Base-by-base conservation (phyloP, 2,329 filamentous ascomycete genomes). In the Lasiodiplodia sp. region DNA sequence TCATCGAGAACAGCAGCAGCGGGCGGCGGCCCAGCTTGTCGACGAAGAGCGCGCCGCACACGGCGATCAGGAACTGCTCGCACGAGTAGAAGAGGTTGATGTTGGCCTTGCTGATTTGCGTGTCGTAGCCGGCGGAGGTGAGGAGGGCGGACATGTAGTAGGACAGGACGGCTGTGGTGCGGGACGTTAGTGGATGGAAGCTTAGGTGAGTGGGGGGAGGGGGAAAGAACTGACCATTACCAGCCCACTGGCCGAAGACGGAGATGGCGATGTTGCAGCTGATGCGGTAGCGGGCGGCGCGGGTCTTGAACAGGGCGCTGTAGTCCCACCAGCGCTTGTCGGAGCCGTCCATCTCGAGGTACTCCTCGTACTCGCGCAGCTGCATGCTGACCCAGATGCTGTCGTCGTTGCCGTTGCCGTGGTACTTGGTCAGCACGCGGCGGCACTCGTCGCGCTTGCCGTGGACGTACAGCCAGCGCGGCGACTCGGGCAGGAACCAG, bases 281-380 rank as follows among this genome's bases (percentile, higher is more conserved):
- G 2, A 85, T 78, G n/a, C 85, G 77, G 73, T 87, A 87, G n/a
- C 82, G 78, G 47, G 82, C 80, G 38, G 81, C 82, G 21, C 77
- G 77, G 3, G 83, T 84, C 73, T 86, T 83, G 75, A 82, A 80
- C 28, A 88, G 77, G 70, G 86, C 86, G 10, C 84, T 78, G 78
- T 86, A 89, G 75, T 89, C 84, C 86, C 86, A 89, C 83, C 85
- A 88, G 2, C 84, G 80, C 72, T 89, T 89, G 69, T 88, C 87
- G 21, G 84, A 77, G 21, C 79, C 79, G 8, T 81, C 83, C 14
- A 82, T 73, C 56, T 79, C 78, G 58, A 85, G 80, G 66, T 85
- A 81, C 73, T 87, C 85, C 44, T 86, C 77, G 73, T 87, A 86
- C 72, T 88, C 86, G 37, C 82, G 83, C 74, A 87, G 86, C 75